A percentile compares a stretch with the other conserved stretches of the same genome.
phyloP scores from a whole-genome alignment of 1,284 basidiomycete genomes.

The Lentinus polychrous region DNA sequence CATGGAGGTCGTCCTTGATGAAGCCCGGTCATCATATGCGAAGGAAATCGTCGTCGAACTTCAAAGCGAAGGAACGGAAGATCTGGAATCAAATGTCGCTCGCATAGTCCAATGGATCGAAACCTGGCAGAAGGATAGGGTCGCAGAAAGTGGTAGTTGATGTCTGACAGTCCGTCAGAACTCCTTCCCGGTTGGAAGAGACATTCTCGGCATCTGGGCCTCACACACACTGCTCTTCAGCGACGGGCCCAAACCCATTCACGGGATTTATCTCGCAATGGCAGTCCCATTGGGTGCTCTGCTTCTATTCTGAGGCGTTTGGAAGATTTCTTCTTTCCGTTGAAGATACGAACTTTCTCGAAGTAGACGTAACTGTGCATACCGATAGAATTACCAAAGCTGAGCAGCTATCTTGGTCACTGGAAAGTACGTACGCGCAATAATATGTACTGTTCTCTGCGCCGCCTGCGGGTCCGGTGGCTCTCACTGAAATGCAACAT shows the following conservation, averaged over 20 bases:
- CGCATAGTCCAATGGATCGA: conserved; percentile 84
- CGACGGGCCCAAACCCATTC: conserved; percentile 19
- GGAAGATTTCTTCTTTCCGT: conserved; percentile 42
- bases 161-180: neutral
- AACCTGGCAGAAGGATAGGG: conserved; percentile 61
- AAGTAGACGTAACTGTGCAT: conserved; percentile 38
- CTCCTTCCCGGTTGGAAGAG: too few species aligned
- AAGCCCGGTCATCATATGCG: conserved; percentile 84
- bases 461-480: conserved; percentile 32
- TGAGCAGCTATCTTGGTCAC: too few species aligned
- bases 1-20: conserved; percentile 88
- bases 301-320: conserved; percentile 32
- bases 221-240: too few species aligned
- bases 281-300: conserved; percentile 24
- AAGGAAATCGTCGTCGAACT: conserved; percentile 85
- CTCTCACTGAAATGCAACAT: conserved; percentile 29
- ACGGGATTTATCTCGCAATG: conserved; percentile 24
- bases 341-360: conserved; percentile 38
- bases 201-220: too few species aligned
- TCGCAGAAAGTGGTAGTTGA: neutral
- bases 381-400: neutral
- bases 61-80: conserved; percentile 69
- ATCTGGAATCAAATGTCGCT: conserved; percentile 83
- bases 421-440: conserved; percentile 30
- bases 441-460: conserved; percentile 38